Base-by-base conservation (phyloP, 164 flowering plant species). In the Magnolia officinalis region DNA sequence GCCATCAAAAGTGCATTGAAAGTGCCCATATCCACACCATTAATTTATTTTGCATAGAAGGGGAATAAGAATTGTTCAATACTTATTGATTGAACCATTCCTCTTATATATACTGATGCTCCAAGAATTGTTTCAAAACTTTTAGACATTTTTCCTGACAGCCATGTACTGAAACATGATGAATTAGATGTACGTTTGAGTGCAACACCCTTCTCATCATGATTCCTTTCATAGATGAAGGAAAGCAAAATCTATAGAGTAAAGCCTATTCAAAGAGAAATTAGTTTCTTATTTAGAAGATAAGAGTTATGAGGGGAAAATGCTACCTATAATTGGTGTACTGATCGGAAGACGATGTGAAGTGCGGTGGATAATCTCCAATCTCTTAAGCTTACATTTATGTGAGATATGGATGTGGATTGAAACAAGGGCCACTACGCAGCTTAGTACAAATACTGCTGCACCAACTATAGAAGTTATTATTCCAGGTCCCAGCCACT, bases 401-500 rank as follows among this genome's bases (percentile, higher is more conserved):
- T 23, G 24, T 23, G 24, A 23, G 24, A 23, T 23, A 23, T 23
- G 24, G 24, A 23, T 23, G 24, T 66, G 84, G 72, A 89, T 58
- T 6, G 83, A 83, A 72, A 84, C 10, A 67, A 82, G 24, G 29
- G 86, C 71, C 24, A 84, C 94, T 31, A 77, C 86, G 82, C 90
- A 83, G 20, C 84, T 82, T 67, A 76, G 87, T 63, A 86, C 50
- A 9, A 92, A 72, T 65, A 88, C 80, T 70, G 73, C 80, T 58
- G 91, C 95, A 78, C 81, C 85, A 76, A 89, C 85, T 71, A 81
- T 59, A 68, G 59, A 71, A 78, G 85, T 89, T 77, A 90, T 84
- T 72, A 82, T 87, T 61, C 87, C 92, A 61, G 85, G 83, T 63
- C 87, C 83, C 29, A 84, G 24, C 58, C 70, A 80, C 78, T 81